phyloP scores from a whole-genome alignment of 352 stramenopile species.

The Phytophthora constricta region DNA sequence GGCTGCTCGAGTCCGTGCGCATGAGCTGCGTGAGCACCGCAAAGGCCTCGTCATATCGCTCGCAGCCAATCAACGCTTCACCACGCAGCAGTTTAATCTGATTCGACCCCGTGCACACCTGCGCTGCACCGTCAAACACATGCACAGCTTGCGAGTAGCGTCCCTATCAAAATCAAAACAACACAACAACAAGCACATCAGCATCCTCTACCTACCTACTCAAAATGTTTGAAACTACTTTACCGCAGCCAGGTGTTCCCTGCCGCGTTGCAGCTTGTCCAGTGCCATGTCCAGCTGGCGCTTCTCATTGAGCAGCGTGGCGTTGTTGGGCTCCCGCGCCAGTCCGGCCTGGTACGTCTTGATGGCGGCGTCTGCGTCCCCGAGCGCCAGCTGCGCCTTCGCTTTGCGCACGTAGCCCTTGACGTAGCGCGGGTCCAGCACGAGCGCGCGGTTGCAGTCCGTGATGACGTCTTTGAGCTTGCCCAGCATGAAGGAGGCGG shows the following conservation, averaged over 20 bases:
- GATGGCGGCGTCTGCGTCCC: slow-evolving; percentile 68
- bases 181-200: slow-evolving; percentile 9
- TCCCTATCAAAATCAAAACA: slow-evolving; percentile 31
- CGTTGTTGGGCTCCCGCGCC: slow-evolving; percentile 81
- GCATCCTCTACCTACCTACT: not conserved
- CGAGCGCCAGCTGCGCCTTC: slow-evolving; percentile 84
- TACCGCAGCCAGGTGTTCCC: slow-evolving; percentile 73
- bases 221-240: slow-evolving; percentile 2
- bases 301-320: slow-evolving; percentile 77
- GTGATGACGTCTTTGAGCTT: slow-evolving; percentile 90
- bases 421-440: slow-evolving; percentile 90
- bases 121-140: slow-evolving; percentile 72
- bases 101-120: slow-evolving; percentile 73
- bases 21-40: slow-evolving; percentile 83
- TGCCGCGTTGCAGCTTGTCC: slow-evolving; percentile 78
- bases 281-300: slow-evolving; percentile 82
- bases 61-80: slow-evolving; percentile 78
- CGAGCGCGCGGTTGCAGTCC: slow-evolving; percentile 91
- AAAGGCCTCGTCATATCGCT: slow-evolving; percentile 87
- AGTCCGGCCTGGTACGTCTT: slow-evolving; percentile 82
- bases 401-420: slow-evolving; percentile 93
- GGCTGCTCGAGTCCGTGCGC: slow-evolving; percentile 81
- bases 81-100: slow-evolving; percentile 75
- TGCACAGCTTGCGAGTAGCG: slow-evolving; percentile 74
- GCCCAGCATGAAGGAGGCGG: slow-evolving; percentile 91